Conservation (phyloP, 495 filamentous ascomycete species). For the Geoglossum glabrum region DNA sequence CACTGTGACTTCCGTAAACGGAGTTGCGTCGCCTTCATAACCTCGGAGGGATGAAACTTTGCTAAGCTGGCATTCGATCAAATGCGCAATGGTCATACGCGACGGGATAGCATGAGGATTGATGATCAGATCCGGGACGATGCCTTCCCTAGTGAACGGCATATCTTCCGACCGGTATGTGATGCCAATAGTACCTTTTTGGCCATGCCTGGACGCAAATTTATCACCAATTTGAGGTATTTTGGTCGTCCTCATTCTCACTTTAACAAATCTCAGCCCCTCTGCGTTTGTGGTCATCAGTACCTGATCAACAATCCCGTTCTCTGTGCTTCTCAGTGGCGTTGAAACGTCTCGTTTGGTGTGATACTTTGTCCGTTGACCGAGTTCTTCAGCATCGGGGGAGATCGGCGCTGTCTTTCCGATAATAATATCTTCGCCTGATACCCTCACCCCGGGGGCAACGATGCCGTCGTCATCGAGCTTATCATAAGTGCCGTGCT, state of each 20-base stretch:
- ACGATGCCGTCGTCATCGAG: conserved; percentile 89
- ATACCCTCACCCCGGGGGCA: conserved; percentile 78
- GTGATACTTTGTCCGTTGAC: conserved; percentile 72
- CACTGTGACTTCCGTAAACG: conserved; percentile 95
- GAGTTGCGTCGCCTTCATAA: conserved; percentile 89
- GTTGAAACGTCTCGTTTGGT: conserved; percentile 90
- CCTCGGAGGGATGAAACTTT: conserved; percentile 85
- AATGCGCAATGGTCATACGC: conserved; percentile 99
- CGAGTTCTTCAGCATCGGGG: conserved; percentile 81
- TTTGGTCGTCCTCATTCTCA: conserved; percentile 92
- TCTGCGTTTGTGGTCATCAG: conserved; percentile 82
- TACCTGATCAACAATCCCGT: conserved; percentile 86
- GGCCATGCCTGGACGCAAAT: conserved; percentile 95
- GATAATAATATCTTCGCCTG: conserved; percentile 97
- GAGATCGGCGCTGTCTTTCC: conserved; percentile 92
- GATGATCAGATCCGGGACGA: conserved; percentile 91
- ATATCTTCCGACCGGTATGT: conserved; percentile 96
- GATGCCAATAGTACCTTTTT: conserved; percentile 98
- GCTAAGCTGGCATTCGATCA: conserved; percentile 94
- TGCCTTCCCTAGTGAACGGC: conserved; percentile 86
- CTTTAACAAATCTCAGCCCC: conserved; percentile 82
- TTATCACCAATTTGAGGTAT: conserved; percentile 98
- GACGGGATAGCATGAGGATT: conserved; percentile 99
- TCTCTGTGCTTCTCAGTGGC: conserved; percentile 84
- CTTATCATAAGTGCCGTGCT: conserved; percentile 95